A percentile compares a stretch with the other conserved stretches of the same genome.
Evolutionary conservation across 352 stramenopile genomes (phyloP).

Genomic region (Phytopythium cucurbitacearum): DNA sequence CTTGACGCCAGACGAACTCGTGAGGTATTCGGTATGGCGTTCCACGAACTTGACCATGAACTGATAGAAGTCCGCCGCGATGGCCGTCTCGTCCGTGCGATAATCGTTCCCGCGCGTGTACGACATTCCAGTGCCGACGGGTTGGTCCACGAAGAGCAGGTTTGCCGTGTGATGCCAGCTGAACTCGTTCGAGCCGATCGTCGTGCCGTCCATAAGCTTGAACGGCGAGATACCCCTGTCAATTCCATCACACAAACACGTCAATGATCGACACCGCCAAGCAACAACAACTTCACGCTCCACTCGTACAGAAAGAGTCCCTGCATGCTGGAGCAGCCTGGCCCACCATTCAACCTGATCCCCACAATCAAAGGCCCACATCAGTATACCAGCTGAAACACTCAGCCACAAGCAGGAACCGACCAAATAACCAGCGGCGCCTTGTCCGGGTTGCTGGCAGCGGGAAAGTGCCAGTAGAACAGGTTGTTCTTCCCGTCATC

Average conservation of each 20-base stretch:
- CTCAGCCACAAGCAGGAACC: not conserved
- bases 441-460: slow-evolving; percentile 33
- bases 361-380: not conserved
- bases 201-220: slow-evolving; percentile 42
- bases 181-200: slow-evolving; percentile 57
- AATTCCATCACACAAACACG: not conserved
- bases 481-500: slow-evolving; percentile 44
- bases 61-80: slow-evolving; percentile 89
- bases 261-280: not conserved
- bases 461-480: slow-evolving; percentile 83
- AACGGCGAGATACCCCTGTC: slow-evolving; percentile 64
- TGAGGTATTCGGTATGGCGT: slow-evolving; percentile 73
- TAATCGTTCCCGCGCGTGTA: slow-evolving; percentile 51
- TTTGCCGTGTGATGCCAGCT: slow-evolving; percentile 77
- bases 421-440: slow-evolving; percentile 72
- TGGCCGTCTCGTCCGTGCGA: slow-evolving; percentile 31
- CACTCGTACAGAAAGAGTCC: slow-evolving; percentile 58
- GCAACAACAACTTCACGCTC: not conserved
- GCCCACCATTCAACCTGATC: slow-evolving; percentile 69
- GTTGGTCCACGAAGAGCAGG: slow-evolving; percentile 83
- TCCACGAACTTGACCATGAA: slow-evolving; percentile 93
- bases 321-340: slow-evolving; percentile 80
- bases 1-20: slow-evolving; percentile 28
- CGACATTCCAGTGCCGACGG: slow-evolving; percentile 78
- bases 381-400: not conserved